A percentile compares a stretch with the other conserved stretches of the same genome.
Conservation (phyloP, 331 rosid genomes). For the Spiraea crenata region DNA sequence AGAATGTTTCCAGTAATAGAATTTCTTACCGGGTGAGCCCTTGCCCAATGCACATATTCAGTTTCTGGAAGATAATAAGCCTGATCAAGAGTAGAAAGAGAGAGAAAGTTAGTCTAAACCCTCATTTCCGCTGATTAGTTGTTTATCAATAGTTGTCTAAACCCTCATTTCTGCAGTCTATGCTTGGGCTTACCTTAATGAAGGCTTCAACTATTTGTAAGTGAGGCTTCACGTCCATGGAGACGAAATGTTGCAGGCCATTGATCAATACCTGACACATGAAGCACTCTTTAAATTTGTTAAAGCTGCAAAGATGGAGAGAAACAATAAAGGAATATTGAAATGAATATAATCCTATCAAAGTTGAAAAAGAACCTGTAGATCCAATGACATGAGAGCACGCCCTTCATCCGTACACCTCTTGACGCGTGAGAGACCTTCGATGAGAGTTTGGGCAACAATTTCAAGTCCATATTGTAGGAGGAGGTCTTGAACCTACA, state of each 20-base stretch:
- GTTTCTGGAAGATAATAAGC: conserved; percentile 98
- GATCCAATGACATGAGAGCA: conserved; percentile 93
- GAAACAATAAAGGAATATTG: background rate
- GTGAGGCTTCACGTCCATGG: conserved; percentile 78
- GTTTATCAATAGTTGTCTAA: conserved; percentile 8
- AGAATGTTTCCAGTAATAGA: conserved; percentile 2
- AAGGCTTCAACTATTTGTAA: conserved; percentile 84
- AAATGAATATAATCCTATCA: conserved; percentile 2
- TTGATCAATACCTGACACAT: conserved; percentile 85
- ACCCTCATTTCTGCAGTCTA: background rate
- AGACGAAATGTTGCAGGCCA: conserved; percentile 81
- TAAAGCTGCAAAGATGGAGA: conserved; percentile 21
- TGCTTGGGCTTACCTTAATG: conserved; percentile 64
- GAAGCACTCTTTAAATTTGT: conserved; percentile 18
- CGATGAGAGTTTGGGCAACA: conserved; percentile 83
- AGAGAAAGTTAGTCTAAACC: conserved; percentile 17
- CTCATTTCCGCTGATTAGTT: background rate
- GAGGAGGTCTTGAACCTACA: conserved; percentile 73
- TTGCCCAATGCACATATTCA: conserved; percentile 94
- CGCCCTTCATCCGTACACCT: conserved; percentile 98
- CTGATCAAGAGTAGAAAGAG: conserved; percentile 44
- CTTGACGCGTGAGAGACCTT: conserved; percentile 94
- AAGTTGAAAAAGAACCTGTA: conserved; percentile 55
- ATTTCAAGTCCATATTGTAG: conserved; percentile 78
- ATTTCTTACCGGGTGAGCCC: conserved; percentile 77